Conservation (phyloP, 495 filamentous ascomycete species). For the Rusavskia elegans region DNA sequence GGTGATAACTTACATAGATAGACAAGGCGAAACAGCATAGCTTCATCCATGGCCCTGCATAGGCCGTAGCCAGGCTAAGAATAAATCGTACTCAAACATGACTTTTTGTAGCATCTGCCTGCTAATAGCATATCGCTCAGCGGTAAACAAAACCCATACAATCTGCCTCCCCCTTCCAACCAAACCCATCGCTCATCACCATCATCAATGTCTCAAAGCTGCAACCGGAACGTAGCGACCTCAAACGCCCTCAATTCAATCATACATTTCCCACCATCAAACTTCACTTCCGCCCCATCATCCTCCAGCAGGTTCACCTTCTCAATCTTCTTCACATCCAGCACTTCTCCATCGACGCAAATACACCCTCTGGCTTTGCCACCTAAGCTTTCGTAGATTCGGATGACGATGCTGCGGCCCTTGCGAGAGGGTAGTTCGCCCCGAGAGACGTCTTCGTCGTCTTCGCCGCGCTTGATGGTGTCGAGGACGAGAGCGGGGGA, state of each 20-base stretch:
- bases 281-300: slow-evolving; percentile 34
- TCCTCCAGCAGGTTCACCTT: slow-evolving; percentile 62
- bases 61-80: too few species aligned
- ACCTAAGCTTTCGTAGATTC: slow-evolving; percentile 85
- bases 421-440: slow-evolving; percentile 51
- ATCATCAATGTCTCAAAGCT: slow-evolving; percentile 29
- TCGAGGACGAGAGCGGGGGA: slow-evolving; percentile 57
- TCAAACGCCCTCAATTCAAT: slow-evolving; percentile 75
- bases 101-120: too few species aligned
- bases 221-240: slow-evolving; percentile 69
- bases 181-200: neutral
- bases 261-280: slow-evolving; percentile 25
- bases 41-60: too few species aligned
- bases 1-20: too few species aligned
- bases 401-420: slow-evolving; percentile 64
- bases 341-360: slow-evolving; percentile 36
- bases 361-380: slow-evolving; percentile 39
- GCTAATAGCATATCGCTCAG: too few species aligned
- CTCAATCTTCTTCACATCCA: slow-evolving; percentile 58
- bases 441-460: slow-evolving; percentile 73
- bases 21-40: too few species aligned
- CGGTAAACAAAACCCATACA: too few species aligned
- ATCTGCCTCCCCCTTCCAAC: too few species aligned
- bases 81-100: too few species aligned
- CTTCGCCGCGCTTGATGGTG: slow-evolving; percentile 81